Conservation (phyloP, 1,284 basidiomycete species). For the Ganoderma multipileum region DNA sequence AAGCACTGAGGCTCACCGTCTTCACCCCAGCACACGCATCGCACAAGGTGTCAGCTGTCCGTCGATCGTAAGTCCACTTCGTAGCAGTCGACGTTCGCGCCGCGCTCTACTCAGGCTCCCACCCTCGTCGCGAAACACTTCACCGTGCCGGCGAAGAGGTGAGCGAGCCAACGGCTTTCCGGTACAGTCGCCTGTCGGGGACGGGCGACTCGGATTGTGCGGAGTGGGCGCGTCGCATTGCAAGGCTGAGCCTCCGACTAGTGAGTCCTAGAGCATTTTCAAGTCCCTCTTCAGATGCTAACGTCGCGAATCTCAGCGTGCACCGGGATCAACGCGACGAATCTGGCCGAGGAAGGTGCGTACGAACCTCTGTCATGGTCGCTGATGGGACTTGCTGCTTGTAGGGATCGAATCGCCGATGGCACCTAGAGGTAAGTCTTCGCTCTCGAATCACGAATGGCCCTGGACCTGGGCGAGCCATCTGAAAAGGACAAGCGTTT, state of each 20-base stretch:
- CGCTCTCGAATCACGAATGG: neutral
- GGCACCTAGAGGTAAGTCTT: neutral
- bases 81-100: conserved; percentile 20
- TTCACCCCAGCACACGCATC: neutral
- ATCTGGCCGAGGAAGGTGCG: neutral
- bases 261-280: neutral
- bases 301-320: neutral
- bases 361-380: neutral
- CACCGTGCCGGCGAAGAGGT: neutral
- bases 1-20: neutral
- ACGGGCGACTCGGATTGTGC: conserved; percentile 15
- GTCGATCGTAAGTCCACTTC: conserved; percentile 13
- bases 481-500: neutral
- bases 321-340: neutral
- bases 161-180: conserved; percentile 16
- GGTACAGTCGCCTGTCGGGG: conserved; percentile 17
- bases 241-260: conserved; percentile 15
- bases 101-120: conserved; percentile 11
- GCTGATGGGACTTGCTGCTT: neutral
- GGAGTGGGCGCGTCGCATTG: conserved; percentile 19
- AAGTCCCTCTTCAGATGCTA: neutral
- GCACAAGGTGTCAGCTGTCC: neutral
- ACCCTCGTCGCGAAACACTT: conserved; percentile 1
- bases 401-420: neutral
- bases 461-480: neutral